A percentile compares a stretch with the other conserved stretches of the same genome.
phyloP scores from a whole-genome alignment of 768 basidiomycete species.

The Mycena rosella region DNA sequence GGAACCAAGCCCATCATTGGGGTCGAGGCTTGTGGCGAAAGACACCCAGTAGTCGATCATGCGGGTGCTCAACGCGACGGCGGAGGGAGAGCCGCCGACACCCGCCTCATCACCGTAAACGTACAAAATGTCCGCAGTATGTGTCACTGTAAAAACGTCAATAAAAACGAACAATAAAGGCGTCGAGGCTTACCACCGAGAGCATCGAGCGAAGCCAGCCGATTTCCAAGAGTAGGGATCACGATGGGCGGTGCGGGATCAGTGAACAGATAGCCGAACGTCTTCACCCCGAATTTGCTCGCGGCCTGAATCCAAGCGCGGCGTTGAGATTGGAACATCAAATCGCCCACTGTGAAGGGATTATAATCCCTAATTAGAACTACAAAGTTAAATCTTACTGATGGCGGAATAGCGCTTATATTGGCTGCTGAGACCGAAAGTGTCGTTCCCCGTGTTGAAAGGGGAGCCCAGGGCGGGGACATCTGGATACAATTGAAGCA shows the following conservation, averaged over 20 bases:
- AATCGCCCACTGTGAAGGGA: conserved; percentile 4
- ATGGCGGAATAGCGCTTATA: conserved; percentile 55
- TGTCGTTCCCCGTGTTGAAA: conserved; percentile 54
- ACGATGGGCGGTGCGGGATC: conserved; percentile 38
- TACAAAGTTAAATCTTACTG: conserved; percentile 21
- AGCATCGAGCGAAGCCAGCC: no score
- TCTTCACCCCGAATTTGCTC: conserved; percentile 46
- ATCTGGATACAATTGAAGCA: conserved; percentile 49
- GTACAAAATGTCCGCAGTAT: conserved; percentile 46
- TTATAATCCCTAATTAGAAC: no score
- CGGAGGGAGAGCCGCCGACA: conserved; percentile 33
- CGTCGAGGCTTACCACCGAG: no score
- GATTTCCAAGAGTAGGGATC: neutral
- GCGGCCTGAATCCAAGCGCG: conserved; percentile 50
- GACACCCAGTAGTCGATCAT: conserved; percentile 63
- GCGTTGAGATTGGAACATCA: conserved; percentile 31
- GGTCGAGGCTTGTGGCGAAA: conserved; percentile 55
- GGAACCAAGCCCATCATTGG: conserved; percentile 55
- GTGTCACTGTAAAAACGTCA: conserved; percentile 37
- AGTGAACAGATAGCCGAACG: conserved; percentile 53
- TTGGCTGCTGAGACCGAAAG: conserved; percentile 52
- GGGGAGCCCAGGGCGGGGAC: conserved; percentile 58
- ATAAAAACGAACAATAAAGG: no score
- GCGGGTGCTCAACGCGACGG: conserved; percentile 42
- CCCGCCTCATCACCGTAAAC: conserved; percentile 41